Conservation (phyloP, 768 basidiomycete genomes). For the Rubroboletus pulcherrimus region DNA sequence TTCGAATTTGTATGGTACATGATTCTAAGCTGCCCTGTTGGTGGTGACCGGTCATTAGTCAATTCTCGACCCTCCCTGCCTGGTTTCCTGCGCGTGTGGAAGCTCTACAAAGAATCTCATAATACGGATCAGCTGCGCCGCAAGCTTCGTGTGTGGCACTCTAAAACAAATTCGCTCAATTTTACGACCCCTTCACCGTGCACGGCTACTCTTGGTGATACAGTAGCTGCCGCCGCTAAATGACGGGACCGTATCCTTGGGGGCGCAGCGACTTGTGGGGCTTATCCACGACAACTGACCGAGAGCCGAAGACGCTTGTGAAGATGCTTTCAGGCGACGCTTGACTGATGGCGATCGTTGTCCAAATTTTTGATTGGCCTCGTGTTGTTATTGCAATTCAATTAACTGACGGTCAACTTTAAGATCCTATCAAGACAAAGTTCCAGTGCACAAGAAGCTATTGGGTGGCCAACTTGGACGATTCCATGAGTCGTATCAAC, state of each 20-base stretch:
- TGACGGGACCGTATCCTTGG: background rate
- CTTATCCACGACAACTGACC: background rate
- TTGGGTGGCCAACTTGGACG: constrained; percentile 2
- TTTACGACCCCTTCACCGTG: constrained; percentile 8
- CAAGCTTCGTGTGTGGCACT: constrained; percentile 8
- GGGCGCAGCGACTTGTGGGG: constrained; percentile 10
- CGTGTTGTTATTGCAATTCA: constrained; percentile 17
- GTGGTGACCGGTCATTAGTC: constrained; percentile 5
- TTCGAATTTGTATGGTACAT: constrained; percentile 6
- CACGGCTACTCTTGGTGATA: constrained; percentile 14
- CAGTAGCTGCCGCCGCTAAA: background rate
- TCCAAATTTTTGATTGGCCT: constrained; percentile 15
- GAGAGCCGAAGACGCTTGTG: constrained; percentile 17
- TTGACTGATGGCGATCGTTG: constrained; percentile 18
- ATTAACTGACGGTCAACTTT: constrained; percentile 9
- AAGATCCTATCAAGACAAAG: constrained; percentile 15
- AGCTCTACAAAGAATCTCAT: constrained; percentile 1
- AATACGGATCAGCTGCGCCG: constrained; percentile 11
- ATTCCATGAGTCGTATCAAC: constrained; percentile 3
- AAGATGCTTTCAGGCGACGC: constrained; percentile 14
- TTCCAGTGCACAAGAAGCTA: background rate
- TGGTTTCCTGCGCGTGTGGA: background rate
- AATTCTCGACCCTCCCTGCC: background rate
- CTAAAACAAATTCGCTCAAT: constrained; percentile 6
- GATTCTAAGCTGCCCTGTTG: constrained; percentile 2